Evolutionary conservation across 148 eudicot genomes (phyloP).

Genomic region (Dianthus caryophyllus): DNA sequence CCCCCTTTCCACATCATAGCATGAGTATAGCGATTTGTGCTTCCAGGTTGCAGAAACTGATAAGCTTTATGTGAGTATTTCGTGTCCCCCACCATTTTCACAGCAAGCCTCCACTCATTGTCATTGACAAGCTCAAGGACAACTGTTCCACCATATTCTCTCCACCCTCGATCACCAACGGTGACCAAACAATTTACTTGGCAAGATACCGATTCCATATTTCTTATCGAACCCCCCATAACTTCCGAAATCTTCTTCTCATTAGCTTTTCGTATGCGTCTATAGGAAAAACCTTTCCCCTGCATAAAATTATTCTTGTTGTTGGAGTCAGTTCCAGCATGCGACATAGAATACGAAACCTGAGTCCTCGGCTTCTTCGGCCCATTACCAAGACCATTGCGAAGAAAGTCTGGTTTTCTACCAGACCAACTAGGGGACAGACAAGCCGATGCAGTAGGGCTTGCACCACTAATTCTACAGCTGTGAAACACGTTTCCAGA

Average conservation of each 20-base stretch:
- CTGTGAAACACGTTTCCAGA: slow-evolving; percentile 38
- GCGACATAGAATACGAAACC: slow-evolving; percentile 72
- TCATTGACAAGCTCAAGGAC: slow-evolving; percentile 59
- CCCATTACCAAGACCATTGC: slow-evolving; percentile 56
- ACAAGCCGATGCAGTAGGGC: slow-evolving; percentile 37
- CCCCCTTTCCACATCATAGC: slow-evolving; percentile 99
- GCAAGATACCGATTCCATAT: slow-evolving; percentile 52
- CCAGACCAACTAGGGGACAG: slow-evolving; percentile 37
- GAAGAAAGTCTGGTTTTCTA: slow-evolving; percentile 38
- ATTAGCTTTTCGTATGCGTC: slow-evolving; percentile 67
- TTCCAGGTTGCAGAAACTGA: slow-evolving; percentile 73
- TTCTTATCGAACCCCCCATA: slow-evolving; percentile 40
- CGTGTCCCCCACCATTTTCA: slow-evolving; percentile 53
- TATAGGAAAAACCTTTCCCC: slow-evolving; percentile 50
- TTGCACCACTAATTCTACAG: slow-evolving; percentile 27
- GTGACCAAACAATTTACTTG: slow-evolving; percentile 71
- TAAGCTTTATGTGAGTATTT: slow-evolving; percentile 69
- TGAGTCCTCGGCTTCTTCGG: slow-evolving; percentile 90
- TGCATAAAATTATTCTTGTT: slow-evolving; percentile 37
- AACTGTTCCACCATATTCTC: slow-evolving; percentile 78
- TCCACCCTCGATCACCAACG: slow-evolving; percentile 73
- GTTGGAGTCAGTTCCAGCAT: slow-evolving; percentile 42
- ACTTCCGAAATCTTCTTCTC: slow-evolving; percentile 55
- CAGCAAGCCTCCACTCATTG: slow-evolving; percentile 80
- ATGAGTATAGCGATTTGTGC: slow-evolving; percentile 86